These are phyloP conservation scores for Neurospora sp. DNA, from an alignment of 495 filamentous ascomycete genomes.

Conservation along the genomic window DNA sequence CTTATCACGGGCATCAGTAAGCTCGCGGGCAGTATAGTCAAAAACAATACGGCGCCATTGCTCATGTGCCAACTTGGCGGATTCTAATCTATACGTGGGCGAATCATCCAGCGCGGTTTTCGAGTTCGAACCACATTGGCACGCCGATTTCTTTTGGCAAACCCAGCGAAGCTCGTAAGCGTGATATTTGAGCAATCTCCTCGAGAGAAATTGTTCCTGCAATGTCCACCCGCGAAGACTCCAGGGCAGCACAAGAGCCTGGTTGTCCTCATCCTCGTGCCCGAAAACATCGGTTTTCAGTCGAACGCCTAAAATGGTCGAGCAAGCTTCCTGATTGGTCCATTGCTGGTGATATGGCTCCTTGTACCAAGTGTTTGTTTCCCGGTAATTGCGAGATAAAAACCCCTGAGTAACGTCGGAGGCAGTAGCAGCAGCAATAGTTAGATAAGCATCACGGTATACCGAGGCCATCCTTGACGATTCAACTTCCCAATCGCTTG, in stretches of 20 bases:
- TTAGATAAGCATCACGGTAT: slow-evolving; percentile 4
- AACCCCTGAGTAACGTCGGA: slow-evolving; percentile 1
- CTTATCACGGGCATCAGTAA: slow-evolving; percentile 20
- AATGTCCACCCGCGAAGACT: slow-evolving; percentile 1
- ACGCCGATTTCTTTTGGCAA: background rate
- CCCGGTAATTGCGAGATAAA: background rate
- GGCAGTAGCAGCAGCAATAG: slow-evolving; percentile 1
- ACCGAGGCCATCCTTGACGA: slow-evolving; percentile 5
- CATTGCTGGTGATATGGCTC: background rate
- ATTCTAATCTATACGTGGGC: background rate
- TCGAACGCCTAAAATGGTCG: background rate
- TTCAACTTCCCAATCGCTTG: slow-evolving; percentile 5
- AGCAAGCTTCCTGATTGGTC: background rate
- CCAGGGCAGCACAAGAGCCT: background rate
- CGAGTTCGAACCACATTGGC: background rate
- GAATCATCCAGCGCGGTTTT: background rate
- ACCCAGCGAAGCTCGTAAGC: slow-evolving; percentile 2
- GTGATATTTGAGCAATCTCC: background rate
- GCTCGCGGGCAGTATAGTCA: slow-evolving; percentile 6
- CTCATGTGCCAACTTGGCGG: background rate
- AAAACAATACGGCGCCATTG: slow-evolving; percentile 2
- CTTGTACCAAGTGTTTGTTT: background rate
- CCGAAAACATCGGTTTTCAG: background rate
- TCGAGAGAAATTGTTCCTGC: slow-evolving; percentile 4
- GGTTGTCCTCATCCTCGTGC: background rate